Evolutionary conservation across 2,329 filamentous ascomycete species (phyloP).

Genomic region (Lachnellula willkommii): DNA sequence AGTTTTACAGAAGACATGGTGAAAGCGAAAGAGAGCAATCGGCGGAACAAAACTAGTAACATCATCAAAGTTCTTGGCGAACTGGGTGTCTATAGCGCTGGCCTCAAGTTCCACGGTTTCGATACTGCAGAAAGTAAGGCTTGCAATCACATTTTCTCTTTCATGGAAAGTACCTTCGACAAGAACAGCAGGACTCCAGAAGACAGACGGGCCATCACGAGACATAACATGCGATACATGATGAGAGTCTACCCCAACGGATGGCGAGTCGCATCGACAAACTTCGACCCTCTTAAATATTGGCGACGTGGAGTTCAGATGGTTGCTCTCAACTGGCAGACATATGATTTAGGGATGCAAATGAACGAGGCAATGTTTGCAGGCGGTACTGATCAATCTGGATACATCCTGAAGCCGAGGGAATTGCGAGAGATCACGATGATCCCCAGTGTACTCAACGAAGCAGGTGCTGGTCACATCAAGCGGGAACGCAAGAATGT

Average conservation of each 20-base stretch:
- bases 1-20: conserved; percentile 50
- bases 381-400: conserved; percentile 75
- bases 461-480: conserved; percentile 48
- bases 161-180: conserved; percentile 84
- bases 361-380: conserved; percentile 98
- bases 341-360: conserved; percentile 91
- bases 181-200: conserved; percentile 71
- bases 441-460: conserved; percentile 44
- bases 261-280: conserved; percentile 77
- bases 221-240: conserved; percentile 85
- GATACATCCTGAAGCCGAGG: conserved; percentile 89
- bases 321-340: conserved; percentile 98
- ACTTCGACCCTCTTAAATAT: conserved; percentile 89
- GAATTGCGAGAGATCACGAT: conserved; percentile 71
- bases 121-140: conserved; percentile 71
- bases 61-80: conserved; percentile 79
- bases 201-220: conserved; percentile 71
- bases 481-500: conserved; percentile 78
- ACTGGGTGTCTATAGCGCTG: conserved; percentile 70
- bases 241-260: conserved; percentile 92
- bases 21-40: conserved; percentile 50
- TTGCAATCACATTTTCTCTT: conserved; percentile 93
- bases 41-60: conserved; percentile 67
- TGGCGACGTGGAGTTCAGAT: conserved; percentile 97
- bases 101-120: conserved; percentile 80